These are phyloP conservation scores for Gynostemma pentaphyllum DNA, from an alignment of 306 rosid species.

Conservation along the genomic window DNA sequence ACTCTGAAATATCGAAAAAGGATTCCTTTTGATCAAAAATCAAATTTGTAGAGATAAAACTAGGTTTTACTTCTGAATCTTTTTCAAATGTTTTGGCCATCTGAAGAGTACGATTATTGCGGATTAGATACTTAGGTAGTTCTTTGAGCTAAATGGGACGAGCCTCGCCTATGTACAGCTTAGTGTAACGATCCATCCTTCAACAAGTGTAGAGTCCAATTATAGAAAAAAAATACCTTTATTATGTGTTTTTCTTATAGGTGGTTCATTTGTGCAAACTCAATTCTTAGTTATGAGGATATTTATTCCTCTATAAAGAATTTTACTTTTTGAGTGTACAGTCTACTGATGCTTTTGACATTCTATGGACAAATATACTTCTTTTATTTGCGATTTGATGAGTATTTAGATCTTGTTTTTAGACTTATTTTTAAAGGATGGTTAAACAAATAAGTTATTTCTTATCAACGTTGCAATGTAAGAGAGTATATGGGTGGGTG, in stretches of 20 bases:
- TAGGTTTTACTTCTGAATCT: conserved; percentile 13
- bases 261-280: not conserved
- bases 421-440: not conserved
- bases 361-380: not conserved
- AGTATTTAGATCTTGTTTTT: not conserved
- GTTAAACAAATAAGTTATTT: too few relatives aligned
- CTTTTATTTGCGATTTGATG: not conserved
- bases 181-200: not conserved
- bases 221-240: not conserved
- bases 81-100: not conserved
- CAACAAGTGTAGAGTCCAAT: not conserved
- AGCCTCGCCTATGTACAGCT: conserved; percentile 3
- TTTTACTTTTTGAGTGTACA: not conserved
- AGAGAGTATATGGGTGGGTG: too few relatives aligned
- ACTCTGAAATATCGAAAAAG: conserved; percentile 12
- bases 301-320: not conserved
- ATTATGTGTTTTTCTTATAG: not conserved
- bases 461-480: too few relatives aligned
- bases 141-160: not conserved
- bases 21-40: conserved; percentile 8
- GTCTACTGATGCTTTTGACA: not conserved
- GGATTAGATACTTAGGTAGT: not conserved
- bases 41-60: conserved; percentile 2
- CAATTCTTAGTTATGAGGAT: not conserved
- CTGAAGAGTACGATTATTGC: not conserved